These are phyloP conservation scores for Stylosanthes scabra DNA, from an alignment of 331 rosid species.

Conservation along the genomic window DNA sequence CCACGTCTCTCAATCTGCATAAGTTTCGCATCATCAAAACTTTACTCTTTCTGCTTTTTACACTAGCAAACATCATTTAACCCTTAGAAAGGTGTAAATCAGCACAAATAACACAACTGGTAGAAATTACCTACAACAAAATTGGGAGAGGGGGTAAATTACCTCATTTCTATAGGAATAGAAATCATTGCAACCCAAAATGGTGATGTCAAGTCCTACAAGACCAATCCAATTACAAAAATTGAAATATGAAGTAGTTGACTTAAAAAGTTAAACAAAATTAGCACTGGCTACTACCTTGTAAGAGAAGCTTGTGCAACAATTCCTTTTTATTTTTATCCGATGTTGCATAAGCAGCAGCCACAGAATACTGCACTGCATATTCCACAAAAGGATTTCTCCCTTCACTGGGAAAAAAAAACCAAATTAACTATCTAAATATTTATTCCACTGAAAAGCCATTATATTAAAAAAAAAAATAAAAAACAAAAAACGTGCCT, in stretches of 20 bases:
- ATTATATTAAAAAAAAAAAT: neutral
- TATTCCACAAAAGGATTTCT: conserved; percentile 94
- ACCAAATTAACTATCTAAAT: conserved; percentile 13
- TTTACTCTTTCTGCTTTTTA: too few species aligned
- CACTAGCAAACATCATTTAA: neutral
- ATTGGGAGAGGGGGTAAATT: conserved; percentile 25
- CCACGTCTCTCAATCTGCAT: conserved; percentile 82
- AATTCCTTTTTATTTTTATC: conserved; percentile 63
- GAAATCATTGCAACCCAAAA: conserved; percentile 90
- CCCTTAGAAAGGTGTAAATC: neutral
- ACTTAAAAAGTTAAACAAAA: conserved; percentile 21
- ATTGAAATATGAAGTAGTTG: neutral
- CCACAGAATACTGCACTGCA: conserved; percentile 88
- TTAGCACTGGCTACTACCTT: conserved; percentile 51
- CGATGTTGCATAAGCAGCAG: conserved; percentile 79
- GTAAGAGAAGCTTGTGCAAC: conserved; percentile 72
- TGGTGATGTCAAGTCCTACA: conserved; percentile 92
- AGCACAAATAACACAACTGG: neutral
- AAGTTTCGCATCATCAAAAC: neutral
- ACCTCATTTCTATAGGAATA: conserved; percentile 93
- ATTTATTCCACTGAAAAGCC: conserved; percentile 25
- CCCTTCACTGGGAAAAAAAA: conserved; percentile 62
- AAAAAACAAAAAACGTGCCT: conserved; percentile 53
- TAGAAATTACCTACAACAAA: conserved; percentile 17
- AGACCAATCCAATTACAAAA: conserved; percentile 44